These are phyloP conservation scores for Penicillium steckii DNA, from an alignment of 495 filamentous ascomycete genomes.

Conservation along the genomic window DNA sequence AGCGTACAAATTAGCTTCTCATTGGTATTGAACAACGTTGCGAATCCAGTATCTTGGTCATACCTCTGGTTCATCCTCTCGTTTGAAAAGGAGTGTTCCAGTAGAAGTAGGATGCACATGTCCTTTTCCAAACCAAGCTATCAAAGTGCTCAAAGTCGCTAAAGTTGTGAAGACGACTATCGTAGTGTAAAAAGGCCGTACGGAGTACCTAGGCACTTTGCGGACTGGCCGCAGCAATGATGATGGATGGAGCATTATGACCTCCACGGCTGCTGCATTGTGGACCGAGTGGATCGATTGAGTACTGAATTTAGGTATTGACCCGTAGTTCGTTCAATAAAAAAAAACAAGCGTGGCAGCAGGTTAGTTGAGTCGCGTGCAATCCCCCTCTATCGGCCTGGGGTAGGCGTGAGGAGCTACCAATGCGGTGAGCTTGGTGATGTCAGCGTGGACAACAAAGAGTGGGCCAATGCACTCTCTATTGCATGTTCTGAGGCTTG, in stretches of 20 bases:
- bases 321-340: background rate
- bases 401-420: constrained; percentile 1
- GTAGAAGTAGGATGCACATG: constrained; percentile 5
- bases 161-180: constrained; percentile 32
- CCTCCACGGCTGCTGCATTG: constrained; percentile 26
- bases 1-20: constrained; percentile 21
- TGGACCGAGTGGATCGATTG: constrained; percentile 23
- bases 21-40: constrained; percentile 3
- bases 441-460: constrained; percentile 24
- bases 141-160: constrained; percentile 24
- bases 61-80: constrained; percentile 40
- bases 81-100: constrained; percentile 16
- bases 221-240: constrained; percentile 24
- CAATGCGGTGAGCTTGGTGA: constrained; percentile 26
- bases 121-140: constrained; percentile 9
- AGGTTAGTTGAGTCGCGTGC: background rate
- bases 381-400: constrained; percentile 6
- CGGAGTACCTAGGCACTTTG: constrained; percentile 34
- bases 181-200: constrained; percentile 36
- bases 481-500: background rate
- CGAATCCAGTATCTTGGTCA: background rate
- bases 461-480: constrained; percentile 24
- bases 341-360: background rate
- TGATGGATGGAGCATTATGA: constrained; percentile 25
- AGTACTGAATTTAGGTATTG: background rate